Base-by-base conservation (phyloP, 2,329 filamentous ascomycete genomes). In the Alternaria postmessia region DNA sequence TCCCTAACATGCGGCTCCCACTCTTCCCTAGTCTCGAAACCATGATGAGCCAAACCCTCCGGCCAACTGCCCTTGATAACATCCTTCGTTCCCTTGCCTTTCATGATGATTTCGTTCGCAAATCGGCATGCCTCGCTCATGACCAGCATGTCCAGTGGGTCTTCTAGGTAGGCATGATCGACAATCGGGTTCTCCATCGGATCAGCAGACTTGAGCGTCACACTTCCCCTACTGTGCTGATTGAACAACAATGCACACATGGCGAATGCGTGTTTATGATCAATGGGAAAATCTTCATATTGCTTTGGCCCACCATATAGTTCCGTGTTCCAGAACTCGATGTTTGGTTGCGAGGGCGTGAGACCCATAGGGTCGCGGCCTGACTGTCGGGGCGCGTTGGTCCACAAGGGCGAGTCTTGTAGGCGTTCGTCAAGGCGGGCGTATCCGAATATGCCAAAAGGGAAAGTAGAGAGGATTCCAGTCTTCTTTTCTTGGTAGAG, bases 291-390 rank as follows among this genome's bases (percentile, higher is more conserved):
- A 38, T 87, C 76, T 20, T 80, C 77, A 61, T 82, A 88, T 60
- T 88, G 85, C 63, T 86, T 87, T 0, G 87, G 86, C 0, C 86
- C 86, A 4, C 86, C 86, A 64, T 88, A 88, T 67, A 85, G 85
- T 69, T 89, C 87, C 0, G 87, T 88, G 32, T 82, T 86, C 76
- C 88, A 89, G 74, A 88, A 85, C 67, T 89, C 88, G 49, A 88
- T 72, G 66, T 89, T 87, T 0, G 88, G 86, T 68, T 90, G 88
- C 6, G 75, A 73, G 0, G 80, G 75, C 0, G 83, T 83, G 16
- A 89, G 77, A 18, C 85, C 86, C 87, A 90, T 89, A 0, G 88
- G 86, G 65, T 90, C 88, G 5, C 87, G 84, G 24, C 70, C 72
- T 3, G 48, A 38, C 36, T 77, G 54, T 6, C 83, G 79, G 0